Conservation (phyloP, 108 stramenopile genomes). For the Schizochytrium sp. region DNA sequence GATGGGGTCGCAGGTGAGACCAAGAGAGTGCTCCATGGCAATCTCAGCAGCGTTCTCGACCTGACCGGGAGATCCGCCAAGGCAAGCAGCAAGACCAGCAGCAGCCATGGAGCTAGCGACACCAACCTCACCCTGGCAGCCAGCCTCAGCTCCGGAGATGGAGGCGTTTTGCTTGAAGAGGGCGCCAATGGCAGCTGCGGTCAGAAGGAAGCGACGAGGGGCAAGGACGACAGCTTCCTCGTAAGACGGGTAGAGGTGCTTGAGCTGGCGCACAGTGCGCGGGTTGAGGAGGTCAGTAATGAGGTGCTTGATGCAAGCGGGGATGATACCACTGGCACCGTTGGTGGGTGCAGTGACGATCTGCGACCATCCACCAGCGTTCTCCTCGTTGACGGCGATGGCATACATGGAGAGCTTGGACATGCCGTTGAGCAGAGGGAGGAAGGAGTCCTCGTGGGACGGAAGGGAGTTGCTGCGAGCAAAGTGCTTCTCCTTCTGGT, state of each 20-base stretch:
- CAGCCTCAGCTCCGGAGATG: constrained; percentile 58
- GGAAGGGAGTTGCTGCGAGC: constrained; percentile 51
- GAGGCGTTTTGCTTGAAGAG: constrained; percentile 39
- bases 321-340: constrained; percentile 50
- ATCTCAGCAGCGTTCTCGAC: constrained; percentile 59
- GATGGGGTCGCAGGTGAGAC: constrained; percentile 55
- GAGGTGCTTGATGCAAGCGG: constrained; percentile 58
- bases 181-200: constrained; percentile 50
- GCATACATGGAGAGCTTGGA: constrained; percentile 59
- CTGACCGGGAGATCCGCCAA: constrained; percentile 34
- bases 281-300: constrained; percentile 28
- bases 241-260: constrained; percentile 26
- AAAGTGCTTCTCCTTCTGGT: constrained; percentile 39
- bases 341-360: constrained; percentile 57
- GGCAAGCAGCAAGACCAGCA: constrained; percentile 54
- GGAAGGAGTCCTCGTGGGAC: not conserved
- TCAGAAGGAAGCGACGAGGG: constrained; percentile 51
- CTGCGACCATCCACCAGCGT: constrained; percentile 56
- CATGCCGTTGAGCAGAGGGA: constrained; percentile 57
- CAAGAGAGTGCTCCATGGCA: constrained; percentile 55
- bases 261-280: constrained; percentile 30
- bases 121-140: constrained; percentile 54
- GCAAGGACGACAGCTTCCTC: constrained; percentile 50
- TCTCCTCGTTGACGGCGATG: constrained; percentile 58
- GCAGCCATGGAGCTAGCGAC: constrained; percentile 58